Evolutionary conservation across 164 flowering plant genomes (phyloP), one percentile per base, ranked within the genome.

Genomic region (Aristolochia contorta): DNA sequence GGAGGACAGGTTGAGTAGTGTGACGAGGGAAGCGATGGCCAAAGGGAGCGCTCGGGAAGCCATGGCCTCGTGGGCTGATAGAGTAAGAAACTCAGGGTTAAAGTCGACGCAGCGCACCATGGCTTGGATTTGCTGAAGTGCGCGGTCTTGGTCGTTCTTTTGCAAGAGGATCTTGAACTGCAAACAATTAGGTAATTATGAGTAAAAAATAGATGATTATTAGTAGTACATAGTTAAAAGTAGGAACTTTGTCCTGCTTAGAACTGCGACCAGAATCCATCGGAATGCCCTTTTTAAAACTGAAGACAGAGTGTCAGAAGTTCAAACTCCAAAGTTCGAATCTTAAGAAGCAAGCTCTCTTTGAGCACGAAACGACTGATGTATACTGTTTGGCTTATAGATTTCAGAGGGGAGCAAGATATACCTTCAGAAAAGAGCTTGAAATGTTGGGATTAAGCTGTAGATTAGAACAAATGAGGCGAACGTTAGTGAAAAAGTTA

Each of bases 11-110:
- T 78, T 76, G 47, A 93, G 77, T 24, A 88, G 81, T 65, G 45
- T 76, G 50, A 87, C 79, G 16, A 93, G 71, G 68, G 95, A 65
- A 20, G 91, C 81, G 65, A 82, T 77, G 37, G 99, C 92, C 55
- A 93, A 93, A 18, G 93, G 71, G 65, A 82, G 75, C n/a, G 86
- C 84, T 53, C 60, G 76, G 58, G 84, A 90, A 56, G 99, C 87
- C 64, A 88, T 65, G 65, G 97, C 96, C 80, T 93, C 99, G 68
- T 90, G 97, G 49, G 96, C 95, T 46, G 99, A 59, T 9, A 93
- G 96, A 55, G 79, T 75, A 64, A 90, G 80, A 79, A 90, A 93
- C 37, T 88, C 95, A 4, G 96, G 79, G 54, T 78, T 79, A 75
- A 90, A 93, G 72, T 93, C 99, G 16, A 81, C 74, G 80, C 93